A percentile compares a stretch with the other conserved stretches of the same genome.
phyloP scores from a whole-genome alignment of 129 eudicot species.

The Smallanthus sonchifolius region DNA sequence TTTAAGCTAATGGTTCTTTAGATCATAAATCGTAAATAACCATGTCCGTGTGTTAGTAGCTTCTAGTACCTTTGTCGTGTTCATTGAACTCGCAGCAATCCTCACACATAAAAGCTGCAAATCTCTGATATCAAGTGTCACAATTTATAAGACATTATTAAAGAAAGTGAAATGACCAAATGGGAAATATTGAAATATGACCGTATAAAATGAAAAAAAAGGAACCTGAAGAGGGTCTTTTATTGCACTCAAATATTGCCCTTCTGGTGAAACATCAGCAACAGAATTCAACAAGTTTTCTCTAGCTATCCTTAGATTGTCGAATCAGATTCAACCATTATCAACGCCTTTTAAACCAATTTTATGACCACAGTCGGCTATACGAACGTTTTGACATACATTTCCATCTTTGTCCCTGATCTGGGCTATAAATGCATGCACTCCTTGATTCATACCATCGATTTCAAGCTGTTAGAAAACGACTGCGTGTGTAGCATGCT shows the following conservation, averaged over 20 bases:
- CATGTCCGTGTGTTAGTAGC: neutral
- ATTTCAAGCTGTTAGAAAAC: conserved; percentile 86
- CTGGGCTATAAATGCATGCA: conserved; percentile 88
- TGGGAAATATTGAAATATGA: neutral
- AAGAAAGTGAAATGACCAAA: neutral
- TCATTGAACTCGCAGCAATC: conserved; percentile 62
- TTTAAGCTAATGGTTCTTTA: neutral
- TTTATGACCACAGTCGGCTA: conserved; percentile 96
- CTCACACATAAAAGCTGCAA: conserved; percentile 85
- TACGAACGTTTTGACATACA: conserved; percentile 63
- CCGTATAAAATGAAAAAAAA: neutral
- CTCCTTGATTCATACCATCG: conserved; percentile 80
- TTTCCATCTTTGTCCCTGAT: conserved; percentile 76
- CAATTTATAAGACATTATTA: neutral
- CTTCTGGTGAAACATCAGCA: conserved; percentile 91
- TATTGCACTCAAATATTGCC: conserved; percentile 72
- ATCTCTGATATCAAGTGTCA: conserved; percentile 51
- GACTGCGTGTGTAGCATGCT: conserved; percentile 86
- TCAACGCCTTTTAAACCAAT: conserved; percentile 91
- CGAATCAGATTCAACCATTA: conserved; percentile 93
- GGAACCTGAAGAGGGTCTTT: conserved; percentile 82
- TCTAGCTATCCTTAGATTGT: conserved; percentile 77
- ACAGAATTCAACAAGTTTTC: conserved; percentile 89
- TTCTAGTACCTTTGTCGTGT: conserved; percentile 65
- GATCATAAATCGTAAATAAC: neutral